Base-by-base conservation (phyloP, 1,284 basidiomycete genomes). In the Cystobasidium sp. region DNA sequence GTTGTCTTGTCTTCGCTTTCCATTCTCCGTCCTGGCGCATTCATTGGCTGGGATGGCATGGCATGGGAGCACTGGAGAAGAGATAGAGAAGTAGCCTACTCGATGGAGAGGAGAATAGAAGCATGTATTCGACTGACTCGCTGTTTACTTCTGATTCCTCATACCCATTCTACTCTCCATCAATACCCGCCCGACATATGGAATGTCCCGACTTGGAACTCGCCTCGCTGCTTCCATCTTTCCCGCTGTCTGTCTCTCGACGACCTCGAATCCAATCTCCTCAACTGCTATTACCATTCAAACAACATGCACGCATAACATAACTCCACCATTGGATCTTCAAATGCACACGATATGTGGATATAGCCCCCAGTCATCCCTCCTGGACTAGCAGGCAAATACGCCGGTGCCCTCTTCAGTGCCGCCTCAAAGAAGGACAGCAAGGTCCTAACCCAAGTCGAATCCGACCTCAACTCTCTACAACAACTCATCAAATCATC, bases 401-500 rank as follows among this genome's bases (percentile, higher is more conserved):
- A 99, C 84, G 96, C 97, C 77, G 91, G 92, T 75, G 96, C 97
- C 39, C 88, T 92, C 78, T 99, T 92, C 85, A 88, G 90, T 68
- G 96, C 96, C 69, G 94, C 97, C 20, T 88, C 94, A 81, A 86
- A 89, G 80, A 91, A 94, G 85, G 92, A 91, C 3, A 88, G 91
- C 74, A 88, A 88, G 81, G 85, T 86, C 24, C 88, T 97, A 82
- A 88, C 84, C 84, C 91, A 92, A 83, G 92, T 94, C 79, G 89
- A 92, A 82, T 80, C 87, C 51, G 96, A 98, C 83, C 88, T 99
- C 78, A 85, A 85, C 81, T 76, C 78, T 52, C 78, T 84, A 71
- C 75, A 79, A 70, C 56, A 78, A 41, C 75, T 79, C 68, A 80
- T 83, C 62, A 72, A 72, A 51, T 52, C 73, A 63, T 79, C 79